A percentile compares a stretch with the other conserved stretches of the same genome.
These are phyloP conservation scores for Phytopythium boreale DNA, from an alignment of 352 stramenopile genomes.

Conservation along the genomic window DNA sequence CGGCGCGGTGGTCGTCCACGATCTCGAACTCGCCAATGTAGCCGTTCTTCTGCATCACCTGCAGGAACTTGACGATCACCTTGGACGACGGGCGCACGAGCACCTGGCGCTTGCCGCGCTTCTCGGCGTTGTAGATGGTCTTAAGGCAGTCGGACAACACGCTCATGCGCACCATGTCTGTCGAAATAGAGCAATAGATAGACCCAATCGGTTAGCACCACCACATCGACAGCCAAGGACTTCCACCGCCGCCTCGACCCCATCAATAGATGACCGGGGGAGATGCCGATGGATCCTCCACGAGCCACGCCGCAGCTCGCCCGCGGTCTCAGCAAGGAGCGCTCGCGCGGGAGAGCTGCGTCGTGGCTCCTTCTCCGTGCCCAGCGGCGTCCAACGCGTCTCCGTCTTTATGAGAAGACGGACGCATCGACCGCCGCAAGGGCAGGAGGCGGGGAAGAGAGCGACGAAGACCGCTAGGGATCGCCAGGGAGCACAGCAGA, in stretches of 20 bases:
- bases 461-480: not conserved
- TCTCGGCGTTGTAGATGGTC: constrained; percentile 99
- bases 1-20: constrained; percentile 98
- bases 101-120: constrained; percentile 99
- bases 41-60: constrained; percentile 99
- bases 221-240: constrained; percentile 18
- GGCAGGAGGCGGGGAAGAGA: constrained; percentile 4
- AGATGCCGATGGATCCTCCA: constrained; percentile 45
- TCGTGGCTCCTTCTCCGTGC: constrained; percentile 21
- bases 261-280: constrained; percentile 16
- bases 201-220: constrained; percentile 5
- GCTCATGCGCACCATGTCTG: constrained; percentile 99
- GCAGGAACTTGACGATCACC: constrained; percentile 99
- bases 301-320: constrained; percentile 41
- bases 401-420: not conserved
- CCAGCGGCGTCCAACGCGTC: not conserved
- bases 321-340: not conserved
- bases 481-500: not conserved
- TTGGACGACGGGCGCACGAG: constrained; percentile 99
- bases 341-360: constrained; percentile 12
- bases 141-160: constrained; percentile 99
- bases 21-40: constrained; percentile 99
- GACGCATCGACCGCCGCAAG: not conserved
- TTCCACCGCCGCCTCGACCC: constrained; percentile 30
- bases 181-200: not conserved